phyloP scores from a whole-genome alignment of 192 early-diverging fungal species.

The Rhizophagus clarus region DNA sequence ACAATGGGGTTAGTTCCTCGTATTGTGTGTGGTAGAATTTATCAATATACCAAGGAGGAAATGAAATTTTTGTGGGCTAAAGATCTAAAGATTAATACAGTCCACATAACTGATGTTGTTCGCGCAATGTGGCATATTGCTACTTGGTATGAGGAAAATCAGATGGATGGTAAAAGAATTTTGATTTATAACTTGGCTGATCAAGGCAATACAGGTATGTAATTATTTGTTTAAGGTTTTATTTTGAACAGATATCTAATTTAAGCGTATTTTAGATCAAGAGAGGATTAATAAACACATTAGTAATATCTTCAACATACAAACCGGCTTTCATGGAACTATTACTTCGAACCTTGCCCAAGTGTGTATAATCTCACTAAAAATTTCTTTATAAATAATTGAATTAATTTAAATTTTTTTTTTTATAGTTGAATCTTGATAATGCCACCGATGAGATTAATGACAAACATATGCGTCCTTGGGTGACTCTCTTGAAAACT shows the following conservation, averaged over 20 bases:
- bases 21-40: slow-evolving; percentile 90
- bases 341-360: slow-evolving; percentile 78
- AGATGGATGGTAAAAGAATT: slow-evolving; percentile 42
- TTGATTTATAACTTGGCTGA: slow-evolving; percentile 87
- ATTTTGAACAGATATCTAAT: slow-evolving; percentile 7
- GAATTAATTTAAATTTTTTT: slow-evolving; percentile 12
- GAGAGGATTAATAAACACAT: slow-evolving; percentile 75
- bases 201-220: slow-evolving; percentile 80
- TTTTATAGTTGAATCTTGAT: slow-evolving; percentile 75
- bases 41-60: slow-evolving; percentile 74
- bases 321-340: slow-evolving; percentile 83
- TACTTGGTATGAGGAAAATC: slow-evolving; percentile 49
- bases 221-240: neutral
- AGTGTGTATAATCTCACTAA: slow-evolving; percentile 44
- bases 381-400: neutral
- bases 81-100: slow-evolving; percentile 90
- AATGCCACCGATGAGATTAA: slow-evolving; percentile 91
- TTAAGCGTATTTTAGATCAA: slow-evolving; percentile 58
- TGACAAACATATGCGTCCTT: slow-evolving; percentile 90
- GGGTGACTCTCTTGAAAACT: slow-evolving; percentile 82
- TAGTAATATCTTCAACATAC: slow-evolving; percentile 73
- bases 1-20: slow-evolving; percentile 84
- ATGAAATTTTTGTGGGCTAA: slow-evolving; percentile 96
- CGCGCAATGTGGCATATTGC: slow-evolving; percentile 62
- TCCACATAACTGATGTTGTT: slow-evolving; percentile 87